phyloP scores from a whole-genome alignment of 768 basidiomycete species.

The Mycena rebaudengoi region DNA sequence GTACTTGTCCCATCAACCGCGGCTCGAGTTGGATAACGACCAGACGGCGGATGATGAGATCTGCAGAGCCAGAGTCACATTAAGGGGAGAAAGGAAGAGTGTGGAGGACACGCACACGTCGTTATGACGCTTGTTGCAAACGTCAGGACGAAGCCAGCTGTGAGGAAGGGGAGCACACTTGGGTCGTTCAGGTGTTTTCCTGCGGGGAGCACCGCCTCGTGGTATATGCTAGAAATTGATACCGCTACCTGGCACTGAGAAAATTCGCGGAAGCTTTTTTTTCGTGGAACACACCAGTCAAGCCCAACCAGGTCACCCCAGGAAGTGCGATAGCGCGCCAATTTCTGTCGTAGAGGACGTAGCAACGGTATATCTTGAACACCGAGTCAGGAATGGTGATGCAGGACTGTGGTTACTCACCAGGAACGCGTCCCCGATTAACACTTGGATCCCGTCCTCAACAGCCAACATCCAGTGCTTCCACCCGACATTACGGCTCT shows the following conservation, averaged over 20 bases:
- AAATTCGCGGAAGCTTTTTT: not conserved
- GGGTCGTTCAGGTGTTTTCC: not conserved
- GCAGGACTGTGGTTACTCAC: too few species aligned
- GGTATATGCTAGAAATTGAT: not conserved
- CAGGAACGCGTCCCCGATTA: conserved; percentile 8
- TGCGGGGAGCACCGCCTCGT: not conserved
- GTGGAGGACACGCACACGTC: conserved; percentile 5
- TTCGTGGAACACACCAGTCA: not conserved
- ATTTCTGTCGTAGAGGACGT: conserved; percentile 10
- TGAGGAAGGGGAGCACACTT: conserved; percentile 6
- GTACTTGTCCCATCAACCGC: not conserved
- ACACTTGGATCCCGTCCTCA: conserved; percentile 10
- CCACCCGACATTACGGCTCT: conserved; percentile 5
- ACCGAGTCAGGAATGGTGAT: too few species aligned
- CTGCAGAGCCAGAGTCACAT: not conserved
- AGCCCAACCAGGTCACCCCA: not conserved
- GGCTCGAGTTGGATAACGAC: not conserved
- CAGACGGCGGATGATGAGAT: conserved; percentile 7
- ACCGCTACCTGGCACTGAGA: not conserved
- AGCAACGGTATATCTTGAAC: conserved; percentile 18
- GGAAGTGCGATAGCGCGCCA: conserved; percentile 4
- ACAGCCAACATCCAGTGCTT: conserved; percentile 12
- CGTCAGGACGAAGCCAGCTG: not conserved
- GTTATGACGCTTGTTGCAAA: conserved; percentile 12
- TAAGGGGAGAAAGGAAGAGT: not conserved